These are phyloP conservation scores for Penicillium steckii DNA, from an alignment of 495 filamentous ascomycete genomes.

Conservation along the genomic window DNA sequence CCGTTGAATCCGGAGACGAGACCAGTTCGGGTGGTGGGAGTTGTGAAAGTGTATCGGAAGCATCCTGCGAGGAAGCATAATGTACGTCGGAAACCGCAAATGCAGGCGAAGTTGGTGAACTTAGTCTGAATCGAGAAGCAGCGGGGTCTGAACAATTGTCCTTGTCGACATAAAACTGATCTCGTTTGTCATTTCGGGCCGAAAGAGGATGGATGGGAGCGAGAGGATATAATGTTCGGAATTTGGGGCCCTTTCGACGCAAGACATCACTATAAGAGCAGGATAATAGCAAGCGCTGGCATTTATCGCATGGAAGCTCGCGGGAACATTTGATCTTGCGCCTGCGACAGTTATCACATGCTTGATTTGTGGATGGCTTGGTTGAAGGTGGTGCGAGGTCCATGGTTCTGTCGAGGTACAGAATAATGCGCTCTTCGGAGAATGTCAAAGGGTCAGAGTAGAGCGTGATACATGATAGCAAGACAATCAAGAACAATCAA, in stretches of 20 bases:
- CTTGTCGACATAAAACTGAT: conserved; percentile 18
- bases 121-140: conserved; percentile 19
- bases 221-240: conserved; percentile 44
- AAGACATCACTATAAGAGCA: conserved; percentile 47
- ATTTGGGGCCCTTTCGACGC: conserved; percentile 46
- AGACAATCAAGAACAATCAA: no score
- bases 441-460: background rate
- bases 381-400: conserved; percentile 24
- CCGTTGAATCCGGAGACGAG: conserved; percentile 41
- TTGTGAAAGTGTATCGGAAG: conserved; percentile 28
- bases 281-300: conserved; percentile 42
- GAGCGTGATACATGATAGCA: conserved; percentile 7
- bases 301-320: conserved; percentile 46
- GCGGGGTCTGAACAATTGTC: conserved; percentile 18
- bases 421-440: background rate
- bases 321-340: conserved; percentile 48
- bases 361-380: conserved; percentile 36
- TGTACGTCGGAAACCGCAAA: conserved; percentile 25
- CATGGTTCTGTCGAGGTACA: conserved; percentile 8
- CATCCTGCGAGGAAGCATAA: conserved; percentile 21
- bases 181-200: conserved; percentile 18
- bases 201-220: conserved; percentile 41
- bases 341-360: conserved; percentile 46
- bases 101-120: conserved; percentile 31
- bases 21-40: conserved; percentile 35